phyloP scores from a whole-genome alignment of 106 monocot species.

The Allium cepa region DNA sequence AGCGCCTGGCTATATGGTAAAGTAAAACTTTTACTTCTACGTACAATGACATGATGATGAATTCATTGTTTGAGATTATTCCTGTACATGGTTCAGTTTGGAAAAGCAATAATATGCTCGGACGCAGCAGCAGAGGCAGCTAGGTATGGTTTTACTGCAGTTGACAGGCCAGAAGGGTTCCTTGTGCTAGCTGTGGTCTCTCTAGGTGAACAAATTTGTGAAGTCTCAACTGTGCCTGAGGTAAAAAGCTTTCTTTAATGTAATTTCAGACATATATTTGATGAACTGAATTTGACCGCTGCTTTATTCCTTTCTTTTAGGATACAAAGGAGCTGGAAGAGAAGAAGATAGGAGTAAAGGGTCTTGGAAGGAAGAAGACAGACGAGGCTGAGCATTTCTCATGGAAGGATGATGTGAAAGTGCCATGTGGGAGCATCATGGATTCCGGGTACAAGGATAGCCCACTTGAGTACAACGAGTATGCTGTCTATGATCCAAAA shows the following conservation, averaged over 20 bases:
- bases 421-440: constrained; percentile 51
- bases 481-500: constrained; percentile 62
- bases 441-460: constrained; percentile 39
- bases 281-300: no score
- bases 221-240: constrained; percentile 38
- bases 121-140: constrained; percentile 75
- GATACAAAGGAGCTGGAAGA: constrained; percentile 33
- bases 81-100: constrained; percentile 31
- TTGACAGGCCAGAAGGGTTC: constrained; percentile 64
- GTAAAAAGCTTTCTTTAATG: constrained; percentile 8
- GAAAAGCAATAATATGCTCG: constrained; percentile 53
- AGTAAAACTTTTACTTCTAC: no score
- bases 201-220: constrained; percentile 40
- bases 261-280: no score
- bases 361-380: constrained; percentile 48
- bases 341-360: constrained; percentile 56
- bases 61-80: no score
- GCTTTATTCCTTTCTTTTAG: constrained; percentile 5
- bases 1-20: constrained; percentile 82
- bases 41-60: no score
- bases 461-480: constrained; percentile 62
- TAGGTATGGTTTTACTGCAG: constrained; percentile 59
- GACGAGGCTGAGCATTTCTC: constrained; percentile 55
- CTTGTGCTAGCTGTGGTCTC: constrained; percentile 47
- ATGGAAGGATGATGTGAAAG: constrained; percentile 59